Evolutionary conservation across 208 protist species (phyloP).

Genomic region (Acanthamoeba culbertsoni): DNA sequence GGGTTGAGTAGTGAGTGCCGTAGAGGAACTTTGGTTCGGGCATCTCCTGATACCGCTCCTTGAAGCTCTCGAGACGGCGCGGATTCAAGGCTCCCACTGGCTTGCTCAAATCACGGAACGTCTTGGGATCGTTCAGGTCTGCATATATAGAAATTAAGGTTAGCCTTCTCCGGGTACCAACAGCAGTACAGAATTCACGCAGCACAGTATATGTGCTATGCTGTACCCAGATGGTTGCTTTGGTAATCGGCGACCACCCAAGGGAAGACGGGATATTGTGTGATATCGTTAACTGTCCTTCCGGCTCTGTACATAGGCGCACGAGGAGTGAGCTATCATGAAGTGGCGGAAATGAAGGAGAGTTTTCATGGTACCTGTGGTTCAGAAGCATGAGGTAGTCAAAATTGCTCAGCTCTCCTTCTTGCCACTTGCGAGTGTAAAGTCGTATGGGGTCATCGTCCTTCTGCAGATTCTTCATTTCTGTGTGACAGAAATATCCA

Average conservation of each 20-base stretch:
- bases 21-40: slow-evolving; percentile 86
- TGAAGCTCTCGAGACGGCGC: slow-evolving; percentile 81
- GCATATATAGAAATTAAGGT: slow-evolving; percentile 18
- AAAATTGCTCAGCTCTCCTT: slow-evolving; percentile 88
- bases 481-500: slow-evolving; percentile 29
- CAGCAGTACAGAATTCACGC: not conserved
- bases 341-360: no score
- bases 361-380: slow-evolving; percentile 69
- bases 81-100: slow-evolving; percentile 90
- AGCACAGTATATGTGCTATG: not conserved
- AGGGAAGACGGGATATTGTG: slow-evolving; percentile 91
- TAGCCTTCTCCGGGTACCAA: not conserved
- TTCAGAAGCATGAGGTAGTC: slow-evolving; percentile 92
- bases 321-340: no score
- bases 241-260: slow-evolving; percentile 92
- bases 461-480: slow-evolving; percentile 10
- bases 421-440: not conserved
- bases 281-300: slow-evolving; percentile 82
- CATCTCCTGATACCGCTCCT: slow-evolving; percentile 79
- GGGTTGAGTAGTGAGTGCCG: slow-evolving; percentile 95
- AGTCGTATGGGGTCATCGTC: not conserved
- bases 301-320: slow-evolving; percentile 76
- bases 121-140: slow-evolving; percentile 78
- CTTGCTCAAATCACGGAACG: slow-evolving; percentile 90
- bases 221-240: slow-evolving; percentile 69